Base-by-base conservation (phyloP, 768 basidiomycete genomes). In the Mycena belliarum region DNA sequence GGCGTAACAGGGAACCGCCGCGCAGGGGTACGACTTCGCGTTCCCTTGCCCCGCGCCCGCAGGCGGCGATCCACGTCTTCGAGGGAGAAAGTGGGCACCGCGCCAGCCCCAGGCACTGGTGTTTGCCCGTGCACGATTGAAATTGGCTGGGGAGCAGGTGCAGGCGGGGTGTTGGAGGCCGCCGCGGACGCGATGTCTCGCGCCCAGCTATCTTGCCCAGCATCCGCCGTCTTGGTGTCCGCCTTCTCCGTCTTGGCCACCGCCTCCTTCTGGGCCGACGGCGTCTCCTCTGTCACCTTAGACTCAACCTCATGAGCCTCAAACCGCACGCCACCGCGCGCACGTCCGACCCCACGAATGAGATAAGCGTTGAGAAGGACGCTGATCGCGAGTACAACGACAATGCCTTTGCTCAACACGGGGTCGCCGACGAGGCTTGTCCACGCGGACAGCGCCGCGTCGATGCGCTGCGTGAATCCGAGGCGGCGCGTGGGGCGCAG, bases 361-460 rank as follows among this genome's bases (percentile, higher is more conserved):
- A 98, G 80, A 69, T 93, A 98, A 4, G 95, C 95, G 63, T 99
- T 99, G 57, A 99, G 78, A 52, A 87, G 83, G 56, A 98, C 88
- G 57, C 88, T 90, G 58, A 96, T 81, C 4, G 87, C 89, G 24
- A 99, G 83, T 16, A 91, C 80, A 55, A 92, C 80, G 48, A 98
- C 91, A 69, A 98, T 95, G 91, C 93, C 96, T 75, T 98, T 98
- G 66, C 85, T 87, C 59, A 98, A 74, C 50, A 98, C 84, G 1
- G 96, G 96, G 68, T 99, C 96, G 29, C 94, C 93, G 49, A 98
- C 93, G 63, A 98, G 86, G 16, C 78, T 76, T 9, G 93, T 92
- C 95, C 95, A 98, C 6, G 84, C 35, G 41, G 29, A 37, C 18
- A 54, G 48, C 33, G 8, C 43, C 5, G 25, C 10, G 24, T 44